Evolutionary conservation across 192 early-diverging fungal genomes (phyloP).

Genomic region (Podila epigama): DNA sequence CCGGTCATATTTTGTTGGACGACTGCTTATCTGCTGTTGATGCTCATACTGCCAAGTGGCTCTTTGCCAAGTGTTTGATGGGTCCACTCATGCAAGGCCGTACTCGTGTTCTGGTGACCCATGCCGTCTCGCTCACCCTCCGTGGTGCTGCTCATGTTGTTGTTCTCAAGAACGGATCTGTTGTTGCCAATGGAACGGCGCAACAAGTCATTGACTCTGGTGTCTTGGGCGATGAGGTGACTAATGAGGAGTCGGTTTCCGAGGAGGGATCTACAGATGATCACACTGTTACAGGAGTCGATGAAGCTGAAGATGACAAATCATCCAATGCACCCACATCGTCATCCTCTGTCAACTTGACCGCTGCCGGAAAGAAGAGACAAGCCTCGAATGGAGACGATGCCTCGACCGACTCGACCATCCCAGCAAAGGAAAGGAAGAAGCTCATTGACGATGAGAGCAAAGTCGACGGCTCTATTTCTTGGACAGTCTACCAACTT

Average conservation of each 20-base stretch:
- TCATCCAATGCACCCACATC: slow-evolving; percentile 7
- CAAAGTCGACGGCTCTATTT: slow-evolving; percentile 81
- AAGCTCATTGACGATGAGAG: slow-evolving; percentile 86
- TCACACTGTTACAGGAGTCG: slow-evolving; percentile 24
- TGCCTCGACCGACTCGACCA: slow-evolving; percentile 55
- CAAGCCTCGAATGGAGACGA: slow-evolving; percentile 35
- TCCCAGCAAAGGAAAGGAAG: slow-evolving; percentile 47
- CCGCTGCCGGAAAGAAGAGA: slow-evolving; percentile 42
- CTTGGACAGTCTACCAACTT: slow-evolving; percentile 73
- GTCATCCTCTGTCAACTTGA: slow-evolving; percentile 19
- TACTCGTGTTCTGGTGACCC: slow-evolving; percentile 93
- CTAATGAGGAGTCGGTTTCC: slow-evolving; percentile 41
- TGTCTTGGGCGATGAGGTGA: slow-evolving; percentile 55
- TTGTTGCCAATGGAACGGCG: slow-evolving; percentile 60
- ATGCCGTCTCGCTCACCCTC: slow-evolving; percentile 76
- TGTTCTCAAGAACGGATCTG: slow-evolving; percentile 66
- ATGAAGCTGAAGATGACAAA: slow-evolving; percentile 33
- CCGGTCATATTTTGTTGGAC: slow-evolving; percentile 68
- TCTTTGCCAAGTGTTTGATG: slow-evolving; percentile 67
- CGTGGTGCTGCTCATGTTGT: slow-evolving; percentile 65
- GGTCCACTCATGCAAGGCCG: slow-evolving; percentile 78
- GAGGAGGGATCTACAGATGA: slow-evolving; percentile 29
- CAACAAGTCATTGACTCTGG: slow-evolving; percentile 57
- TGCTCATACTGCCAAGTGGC: slow-evolving; percentile 65
- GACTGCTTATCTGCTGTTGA: slow-evolving; percentile 70